Percentiles rank a stretch among this genome's conserved stretches.
Evolutionary conservation across 140 eudicot genomes (phyloP).

Genomic region (Flaveria floridana): DNA sequence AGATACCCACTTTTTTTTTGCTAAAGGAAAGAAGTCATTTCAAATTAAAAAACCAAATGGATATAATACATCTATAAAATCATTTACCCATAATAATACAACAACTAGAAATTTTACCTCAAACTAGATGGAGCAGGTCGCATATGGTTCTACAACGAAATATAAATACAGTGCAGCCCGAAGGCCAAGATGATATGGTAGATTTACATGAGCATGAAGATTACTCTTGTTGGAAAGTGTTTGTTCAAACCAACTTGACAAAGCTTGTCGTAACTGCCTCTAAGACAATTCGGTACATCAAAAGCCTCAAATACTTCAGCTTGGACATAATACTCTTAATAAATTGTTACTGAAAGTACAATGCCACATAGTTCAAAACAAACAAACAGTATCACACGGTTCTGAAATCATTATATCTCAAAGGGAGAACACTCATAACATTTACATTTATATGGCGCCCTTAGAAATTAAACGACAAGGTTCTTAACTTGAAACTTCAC

Average conservation of each 20-base stretch:
- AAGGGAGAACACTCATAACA: not conserved
- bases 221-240: slow-evolving; percentile 1
- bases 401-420: not conserved
- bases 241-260: not conserved
- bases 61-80: not conserved
- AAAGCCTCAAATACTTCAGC: not conserved
- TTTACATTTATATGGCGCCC: not conserved
- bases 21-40: not conserved
- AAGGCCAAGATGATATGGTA: not conserved
- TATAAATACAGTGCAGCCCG: not conserved
- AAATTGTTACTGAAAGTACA: not conserved
- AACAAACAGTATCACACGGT: not conserved
- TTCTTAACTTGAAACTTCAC: not conserved
- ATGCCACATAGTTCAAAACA: too few species aligned
- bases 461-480: not conserved
- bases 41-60: not conserved
- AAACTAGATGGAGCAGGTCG: not conserved
- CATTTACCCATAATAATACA: not conserved
- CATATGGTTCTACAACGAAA: not conserved
- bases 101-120: not conserved
- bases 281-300: not conserved
- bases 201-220: not conserved
- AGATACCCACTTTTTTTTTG: not conserved
- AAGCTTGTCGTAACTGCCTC: slow-evolving; percentile 2
- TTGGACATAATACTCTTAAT: not conserved